Evolutionary conservation across 176 grass and related monocot species (phyloP), one percentile per base, ranked within the genome.

Genomic region (Pontederia paniculata): DNA sequence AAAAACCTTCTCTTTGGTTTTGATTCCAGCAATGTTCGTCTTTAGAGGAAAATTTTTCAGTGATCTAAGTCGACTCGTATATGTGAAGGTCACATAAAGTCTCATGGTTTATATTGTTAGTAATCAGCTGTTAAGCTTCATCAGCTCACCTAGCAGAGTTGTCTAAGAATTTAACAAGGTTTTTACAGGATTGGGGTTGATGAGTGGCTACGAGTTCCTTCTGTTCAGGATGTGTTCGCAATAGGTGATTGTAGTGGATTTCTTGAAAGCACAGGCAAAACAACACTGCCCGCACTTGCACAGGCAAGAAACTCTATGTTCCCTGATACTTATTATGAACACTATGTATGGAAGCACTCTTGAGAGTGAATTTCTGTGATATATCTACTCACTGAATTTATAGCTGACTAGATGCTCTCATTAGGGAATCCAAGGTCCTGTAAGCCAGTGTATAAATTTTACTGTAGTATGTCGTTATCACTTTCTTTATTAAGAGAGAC

Each of bases 221-320:
- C 86, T 52, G 80, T 60, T 48, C 70, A n/a, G 15, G 86, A 97
- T 55, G 77, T 88, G 48, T 97, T 90, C 17, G 83, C 93, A 56
- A 76, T 97, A 66, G 93, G 93, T 74, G 93, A 97, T 75, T 97
- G 93, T 44, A 70, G 83, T 69, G 93, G 93, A 28, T 97, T 88
- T 55, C 77, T 90, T 12, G 86, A 90, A 68, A 83, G 77, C 73
- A 97, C 83, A 2, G 86, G 86, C 58, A 90, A 77, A 60, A 63
- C 70, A 62, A 82, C 81, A 76, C 80, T 90, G 78, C 93, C 86
- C 14, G 86, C 93, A 72, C 74, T 97, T 54, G 93, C 93, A 71
- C 93, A 97, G 86, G 93, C 89, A 73, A 43, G 21, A 8, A 6
- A 6, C 28, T 37, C 28, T 31, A 31, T 31, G n/a, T n/a, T n/a